Conservation (phyloP, 306 rosid species). For the Prunus fruticosa region DNA sequence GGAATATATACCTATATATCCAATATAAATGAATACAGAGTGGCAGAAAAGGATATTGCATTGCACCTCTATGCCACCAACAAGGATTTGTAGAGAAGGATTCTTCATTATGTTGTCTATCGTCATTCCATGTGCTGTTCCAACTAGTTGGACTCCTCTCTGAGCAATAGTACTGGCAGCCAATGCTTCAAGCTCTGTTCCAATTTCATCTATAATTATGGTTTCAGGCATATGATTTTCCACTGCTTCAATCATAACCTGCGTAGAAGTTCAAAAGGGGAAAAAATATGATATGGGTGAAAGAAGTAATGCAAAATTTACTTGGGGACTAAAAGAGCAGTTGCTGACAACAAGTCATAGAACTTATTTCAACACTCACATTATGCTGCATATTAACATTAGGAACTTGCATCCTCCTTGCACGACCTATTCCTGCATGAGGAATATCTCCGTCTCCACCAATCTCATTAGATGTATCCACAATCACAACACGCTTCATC, state of each 20-base stretch:
- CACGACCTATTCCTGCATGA: constrained; percentile 89
- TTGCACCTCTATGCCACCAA: constrained; percentile 94
- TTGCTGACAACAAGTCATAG: constrained; percentile 12
- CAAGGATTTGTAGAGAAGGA: constrained; percentile 90
- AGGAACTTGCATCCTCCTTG: constrained; percentile 99
- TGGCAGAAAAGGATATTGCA: constrained; percentile 16
- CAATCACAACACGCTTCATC: constrained; percentile 88
- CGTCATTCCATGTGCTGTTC: constrained; percentile 95
- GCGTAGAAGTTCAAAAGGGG: constrained; percentile 2
- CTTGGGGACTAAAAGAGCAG: constrained; percentile 20
- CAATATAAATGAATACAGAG: constrained; percentile 7
- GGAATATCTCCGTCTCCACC: constrained; percentile 99
- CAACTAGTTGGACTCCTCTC: constrained; percentile 98
- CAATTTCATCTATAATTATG: constrained; percentile 96
- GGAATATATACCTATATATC: constrained; percentile 6
- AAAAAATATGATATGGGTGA: not conserved
- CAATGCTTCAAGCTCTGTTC: constrained; percentile 97
- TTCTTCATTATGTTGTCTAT: constrained; percentile 85
- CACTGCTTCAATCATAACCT: constrained; percentile 99
- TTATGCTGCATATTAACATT: constrained; percentile 92
- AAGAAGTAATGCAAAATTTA: not conserved
- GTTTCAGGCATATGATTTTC: constrained; percentile 98
- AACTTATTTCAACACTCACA: constrained; percentile 41
- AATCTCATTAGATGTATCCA: constrained; percentile 96
- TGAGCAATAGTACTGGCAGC: constrained; percentile 99